phyloP scores from a whole-genome alignment of 2,329 filamentous ascomycete genomes.

The Didymosphaeria variabile region DNA sequence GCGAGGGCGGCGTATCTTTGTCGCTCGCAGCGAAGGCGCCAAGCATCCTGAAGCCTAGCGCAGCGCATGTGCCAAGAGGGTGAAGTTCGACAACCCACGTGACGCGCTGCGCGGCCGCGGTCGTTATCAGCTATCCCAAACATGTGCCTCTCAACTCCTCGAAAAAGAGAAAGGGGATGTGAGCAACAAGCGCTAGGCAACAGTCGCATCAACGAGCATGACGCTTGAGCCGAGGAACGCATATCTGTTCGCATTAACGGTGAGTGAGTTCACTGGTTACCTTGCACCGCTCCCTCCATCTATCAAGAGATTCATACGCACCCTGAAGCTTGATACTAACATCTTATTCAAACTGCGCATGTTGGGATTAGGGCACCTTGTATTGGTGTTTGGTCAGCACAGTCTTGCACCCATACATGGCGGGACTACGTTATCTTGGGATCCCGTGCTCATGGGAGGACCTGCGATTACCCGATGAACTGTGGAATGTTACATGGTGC shows the following conservation, averaged over 20 bases:
- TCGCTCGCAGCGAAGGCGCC: background rate
- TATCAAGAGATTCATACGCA: background rate
- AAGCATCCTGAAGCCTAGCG: background rate
- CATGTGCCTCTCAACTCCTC: too few species aligned
- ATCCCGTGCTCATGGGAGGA: background rate
- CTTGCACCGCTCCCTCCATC: too few species aligned
- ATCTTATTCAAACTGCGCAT: background rate
- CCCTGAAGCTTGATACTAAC: background rate
- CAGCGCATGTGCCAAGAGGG: background rate
- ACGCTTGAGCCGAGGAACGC: too few species aligned
- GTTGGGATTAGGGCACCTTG: background rate
- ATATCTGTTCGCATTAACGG: too few species aligned
- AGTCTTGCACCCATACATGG: background rate
- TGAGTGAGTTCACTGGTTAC: too few species aligned
- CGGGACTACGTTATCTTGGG: background rate
- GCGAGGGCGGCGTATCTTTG: background rate
- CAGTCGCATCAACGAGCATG: too few species aligned
- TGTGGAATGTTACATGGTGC: background rate
- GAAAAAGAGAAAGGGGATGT: too few species aligned
- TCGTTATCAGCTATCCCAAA: too few species aligned
- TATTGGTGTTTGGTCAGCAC: background rate
- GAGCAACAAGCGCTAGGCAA: too few species aligned
- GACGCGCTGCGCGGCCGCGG: background rate
- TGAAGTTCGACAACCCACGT: background rate
- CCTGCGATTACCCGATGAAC: background rate